Evolutionary conservation across 352 stramenopile genomes (phyloP).

Genomic region (Globisporangium alternatum): DNA sequence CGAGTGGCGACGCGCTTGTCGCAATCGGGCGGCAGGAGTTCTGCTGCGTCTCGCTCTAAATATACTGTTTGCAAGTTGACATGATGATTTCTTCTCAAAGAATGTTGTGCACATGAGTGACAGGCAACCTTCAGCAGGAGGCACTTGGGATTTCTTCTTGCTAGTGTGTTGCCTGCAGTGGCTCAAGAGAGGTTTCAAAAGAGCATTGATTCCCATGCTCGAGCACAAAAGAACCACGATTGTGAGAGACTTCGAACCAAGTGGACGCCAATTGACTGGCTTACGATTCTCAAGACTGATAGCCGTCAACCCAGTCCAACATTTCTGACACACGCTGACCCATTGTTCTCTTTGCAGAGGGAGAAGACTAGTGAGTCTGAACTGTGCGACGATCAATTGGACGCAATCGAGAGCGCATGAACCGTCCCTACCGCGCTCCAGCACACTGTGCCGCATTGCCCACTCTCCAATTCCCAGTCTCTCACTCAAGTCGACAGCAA

Average conservation of each 20-base stretch:
- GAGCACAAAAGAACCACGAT: too few species aligned
- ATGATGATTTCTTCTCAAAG: neutral
- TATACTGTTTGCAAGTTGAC: neutral
- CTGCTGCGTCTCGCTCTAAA: slow-evolving; percentile 56
- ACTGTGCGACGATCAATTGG: neutral
- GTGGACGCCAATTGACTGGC: too few species aligned
- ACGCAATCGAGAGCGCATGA: neutral
- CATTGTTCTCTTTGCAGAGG: neutral
- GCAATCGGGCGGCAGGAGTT: slow-evolving; percentile 66
- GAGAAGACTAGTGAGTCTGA: neutral
- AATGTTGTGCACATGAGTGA: neutral
- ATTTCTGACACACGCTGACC: too few species aligned
- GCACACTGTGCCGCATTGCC: neutral
- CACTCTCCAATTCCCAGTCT: neutral
- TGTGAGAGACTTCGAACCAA: too few species aligned
- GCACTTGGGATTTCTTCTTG: neutral
- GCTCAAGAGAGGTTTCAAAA: too few species aligned
- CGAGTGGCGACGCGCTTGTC: slow-evolving; percentile 45
- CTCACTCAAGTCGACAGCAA: neutral
- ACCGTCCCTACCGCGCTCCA: neutral
- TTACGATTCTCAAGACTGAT: neutral
- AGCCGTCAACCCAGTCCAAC: too few species aligned
- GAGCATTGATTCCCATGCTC: too few species aligned
- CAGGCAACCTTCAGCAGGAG: too few species aligned
- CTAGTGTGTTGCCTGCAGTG: neutral